Evolutionary conservation across 2,329 filamentous ascomycete genomes (phyloP), one percentile per base, ranked within the genome.

Genomic region (Nothopassalora personata): DNA sequence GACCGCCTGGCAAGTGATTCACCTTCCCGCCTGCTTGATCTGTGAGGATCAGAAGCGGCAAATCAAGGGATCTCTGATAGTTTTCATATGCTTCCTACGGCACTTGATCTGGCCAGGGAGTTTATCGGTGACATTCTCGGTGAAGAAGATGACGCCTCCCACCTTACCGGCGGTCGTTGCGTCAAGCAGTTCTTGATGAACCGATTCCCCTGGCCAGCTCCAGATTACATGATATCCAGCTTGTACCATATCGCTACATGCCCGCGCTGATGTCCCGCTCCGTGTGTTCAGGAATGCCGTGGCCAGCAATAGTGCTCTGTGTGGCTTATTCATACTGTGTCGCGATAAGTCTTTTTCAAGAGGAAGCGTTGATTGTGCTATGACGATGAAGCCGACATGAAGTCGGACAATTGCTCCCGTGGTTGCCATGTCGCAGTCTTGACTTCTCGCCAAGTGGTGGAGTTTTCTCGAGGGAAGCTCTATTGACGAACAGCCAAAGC

Each of bases 1-100:
- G 62, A 7, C 60, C 60, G 2, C 62, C 62, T 23, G 58, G 60
- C 9, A 64, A 54, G 34, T 60, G 62, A 27, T 60, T 62, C 23
- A 64, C 62, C 3, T 59, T 45, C 6, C 60, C 60, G 4, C 62
- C 62, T 54, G 63, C 62, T 54, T 64, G 60, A 27, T 64, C 62
- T 1, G 58, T 63, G 8, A 63, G 50, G 10, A 64, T 54, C 28
- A 64, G 49, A 18, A 63, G 56, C 11, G 62, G 62, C n/a, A 39
- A 58, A 27, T 56, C 60, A 10, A 50, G 47, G 39, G 63, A 64
- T 6, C 7, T 45, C 3, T 55, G n/a, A 11, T 55, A 60, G 7
- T 62, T 52, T 27, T 52, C 47, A 33, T 64, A 64, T 19, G 56
- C 47, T 5, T 50, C 23, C 53, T 64, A 58, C 5, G 61, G 56